Evolutionary conservation across 345 rosid species (phyloP), one percentile per base, ranked within the genome.

Genomic region (Microcos paniculata): DNA sequence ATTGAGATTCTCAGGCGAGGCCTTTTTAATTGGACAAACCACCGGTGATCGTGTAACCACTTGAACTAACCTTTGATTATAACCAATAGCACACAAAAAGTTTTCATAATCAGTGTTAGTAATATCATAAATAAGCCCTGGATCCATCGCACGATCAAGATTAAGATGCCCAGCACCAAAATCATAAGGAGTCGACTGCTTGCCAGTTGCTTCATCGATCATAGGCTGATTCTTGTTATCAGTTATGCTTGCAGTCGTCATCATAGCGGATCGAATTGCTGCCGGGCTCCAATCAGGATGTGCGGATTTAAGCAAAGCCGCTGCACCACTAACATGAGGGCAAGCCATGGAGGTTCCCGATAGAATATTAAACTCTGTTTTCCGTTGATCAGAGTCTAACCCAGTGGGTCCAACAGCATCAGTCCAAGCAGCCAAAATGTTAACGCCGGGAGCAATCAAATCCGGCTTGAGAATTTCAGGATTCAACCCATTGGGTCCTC

Each of bases 341-440:
- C 90, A 86, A 23, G 97, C 97, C 94, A 94, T 94, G 6, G 96
- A 94, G 33, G 96, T 94, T 48, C 96, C 96, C 0, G 94, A 94
- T 11, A 94, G 78, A 30, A 91, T 94, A 74, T 94, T 94, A 67
- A 92, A 94, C 55, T 91, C 94, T 8, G 90, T 84, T 85, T 77
- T 92, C 78, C 94, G 75, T 6, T 59, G 28, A 82, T 92, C 96
- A 0, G 93, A 88, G 19, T 82, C 88, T 58, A 94, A 71, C 28
- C 97, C 95, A 0, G 92, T 91, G 0, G 95, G 94, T 0, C 97
- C 97, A 6, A 84, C 90, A 0, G 86, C 90, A 14, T 90, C 94
- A 0, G 94, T 89, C 98, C 97, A 92, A 31, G 90, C 92, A 16
- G 98, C 97, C 61, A 92, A 86, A 76, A 94, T 94, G 81, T 94